Evolutionary conservation across 176 grass and related monocot genomes (phyloP).

Genomic region (Triticum monococcum): DNA sequence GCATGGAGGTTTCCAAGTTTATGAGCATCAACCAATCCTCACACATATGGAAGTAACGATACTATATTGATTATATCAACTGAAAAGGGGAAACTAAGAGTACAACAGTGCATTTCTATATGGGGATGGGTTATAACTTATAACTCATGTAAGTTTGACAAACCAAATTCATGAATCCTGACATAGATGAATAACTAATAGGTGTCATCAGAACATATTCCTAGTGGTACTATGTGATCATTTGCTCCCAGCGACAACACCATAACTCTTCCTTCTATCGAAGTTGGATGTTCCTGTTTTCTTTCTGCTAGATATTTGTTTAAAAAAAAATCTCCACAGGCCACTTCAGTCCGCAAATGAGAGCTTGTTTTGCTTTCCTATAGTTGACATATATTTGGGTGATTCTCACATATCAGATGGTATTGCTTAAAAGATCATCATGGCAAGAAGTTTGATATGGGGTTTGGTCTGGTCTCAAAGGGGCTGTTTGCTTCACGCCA

Average conservation of each 20-base stretch:
- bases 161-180: neutral
- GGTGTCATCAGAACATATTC: neutral
- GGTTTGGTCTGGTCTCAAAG: neutral
- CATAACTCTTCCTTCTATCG: neutral
- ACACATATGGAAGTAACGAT: neutral
- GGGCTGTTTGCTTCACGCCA: too few relatives aligned
- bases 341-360: neutral
- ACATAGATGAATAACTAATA: neutral
- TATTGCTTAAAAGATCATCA: conserved; percentile 7
- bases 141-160: neutral
- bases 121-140: neutral
- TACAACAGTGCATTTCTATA: neutral
- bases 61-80: neutral
- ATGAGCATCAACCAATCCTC: neutral
- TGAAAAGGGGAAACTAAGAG: neutral
- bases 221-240: conserved; percentile 1
- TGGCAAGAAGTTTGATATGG: neutral
- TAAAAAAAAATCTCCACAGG: neutral
- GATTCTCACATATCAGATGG: conserved; percentile 2
- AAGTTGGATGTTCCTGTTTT: neutral
- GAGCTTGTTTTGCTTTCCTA: neutral
- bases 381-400: neutral
- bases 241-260: neutral
- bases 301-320: neutral
- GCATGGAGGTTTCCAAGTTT: neutral